These are phyloP conservation scores for Aureobasidium sp. DNA, from an alignment of 2,329 filamentous ascomycete genomes.

Conservation along the genomic window DNA sequence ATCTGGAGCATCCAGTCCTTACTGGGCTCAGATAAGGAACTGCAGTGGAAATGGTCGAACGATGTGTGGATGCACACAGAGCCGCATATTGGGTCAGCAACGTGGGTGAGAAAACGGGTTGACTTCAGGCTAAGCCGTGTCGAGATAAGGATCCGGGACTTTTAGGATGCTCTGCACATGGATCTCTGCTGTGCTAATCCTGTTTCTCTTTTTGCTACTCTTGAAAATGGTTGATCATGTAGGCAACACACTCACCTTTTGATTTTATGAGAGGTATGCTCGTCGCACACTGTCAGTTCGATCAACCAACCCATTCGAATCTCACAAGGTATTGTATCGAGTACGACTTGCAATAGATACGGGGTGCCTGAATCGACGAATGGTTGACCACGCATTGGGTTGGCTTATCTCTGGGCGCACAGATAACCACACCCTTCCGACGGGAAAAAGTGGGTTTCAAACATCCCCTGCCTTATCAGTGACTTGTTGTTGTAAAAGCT, in stretches of 20 bases:
- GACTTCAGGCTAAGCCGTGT: conserved; percentile 14
- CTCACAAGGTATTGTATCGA: not conserved
- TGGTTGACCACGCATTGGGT: conserved; percentile 1
- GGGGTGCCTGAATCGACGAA: not conserved
- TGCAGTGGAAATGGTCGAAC: conserved; percentile 1
- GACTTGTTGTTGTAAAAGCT: conserved; percentile 7
- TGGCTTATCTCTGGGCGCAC: conserved; percentile 14
- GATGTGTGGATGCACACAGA: not conserved
- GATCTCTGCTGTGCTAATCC: not conserved
- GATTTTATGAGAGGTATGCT: not conserved
- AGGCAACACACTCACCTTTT: not conserved
- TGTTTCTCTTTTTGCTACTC: not conserved
- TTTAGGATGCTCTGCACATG: conserved; percentile 2
- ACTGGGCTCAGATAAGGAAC: conserved; percentile 14
- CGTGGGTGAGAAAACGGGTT: conserved; percentile 8
- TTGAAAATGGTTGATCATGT: not conserved
- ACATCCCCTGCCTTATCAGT: conserved; percentile 14
- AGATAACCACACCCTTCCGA: conserved; percentile 4
- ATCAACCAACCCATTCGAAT: not conserved
- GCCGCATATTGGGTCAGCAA: conserved; percentile 7
- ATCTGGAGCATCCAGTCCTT: conserved; percentile 3
- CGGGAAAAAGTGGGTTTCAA: conserved; percentile 4
- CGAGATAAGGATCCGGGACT: conserved; percentile 6
- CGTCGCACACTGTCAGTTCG: not conserved
- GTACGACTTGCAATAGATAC: not conserved